A percentile compares a stretch with the other conserved stretches of the same genome.
These are phyloP conservation scores for Mycena belliarum DNA, from an alignment of 768 basidiomycete species.

Conservation along the genomic window DNA sequence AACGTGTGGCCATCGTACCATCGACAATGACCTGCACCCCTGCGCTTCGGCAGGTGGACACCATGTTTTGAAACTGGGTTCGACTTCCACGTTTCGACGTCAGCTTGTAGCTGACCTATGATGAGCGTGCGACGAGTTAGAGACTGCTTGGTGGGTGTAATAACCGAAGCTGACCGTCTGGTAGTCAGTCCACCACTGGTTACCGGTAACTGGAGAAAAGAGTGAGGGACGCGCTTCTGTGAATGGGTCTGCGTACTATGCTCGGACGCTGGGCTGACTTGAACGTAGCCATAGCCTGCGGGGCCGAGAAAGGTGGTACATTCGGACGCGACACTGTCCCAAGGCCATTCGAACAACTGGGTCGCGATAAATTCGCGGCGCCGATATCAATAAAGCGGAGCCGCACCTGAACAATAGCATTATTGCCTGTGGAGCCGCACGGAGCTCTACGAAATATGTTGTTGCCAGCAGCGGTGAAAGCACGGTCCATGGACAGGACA, in stretches of 20 bases:
- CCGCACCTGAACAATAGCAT: conserved; percentile 13
- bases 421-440: neutral
- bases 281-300: conserved; percentile 44
- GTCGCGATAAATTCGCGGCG: neutral
- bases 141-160: too few relatives aligned
- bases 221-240: too few relatives aligned
- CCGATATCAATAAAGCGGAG: neutral
- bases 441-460: conserved; percentile 3
- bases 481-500: conserved; percentile 1
- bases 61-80: conserved; percentile 33
- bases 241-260: conserved; percentile 23
- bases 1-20: conserved; percentile 15
- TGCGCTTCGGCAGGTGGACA: conserved; percentile 28
- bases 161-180: conserved; percentile 49
- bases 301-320: conserved; percentile 47
- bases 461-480: neutral
- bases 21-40: conserved; percentile 35
- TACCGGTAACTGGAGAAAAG: neutral
- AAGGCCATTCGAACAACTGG: conserved; percentile 48
- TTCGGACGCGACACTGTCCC: conserved; percentile 42
- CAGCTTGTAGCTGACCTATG: conserved; percentile 40
- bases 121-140: too few relatives aligned
- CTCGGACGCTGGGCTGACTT: conserved; percentile 38
- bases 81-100: conserved; percentile 44
- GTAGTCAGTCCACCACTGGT: conserved; percentile 53